phyloP scores from a whole-genome alignment of 208 protist species.

The Tritrichomonas musculus region DNA sequence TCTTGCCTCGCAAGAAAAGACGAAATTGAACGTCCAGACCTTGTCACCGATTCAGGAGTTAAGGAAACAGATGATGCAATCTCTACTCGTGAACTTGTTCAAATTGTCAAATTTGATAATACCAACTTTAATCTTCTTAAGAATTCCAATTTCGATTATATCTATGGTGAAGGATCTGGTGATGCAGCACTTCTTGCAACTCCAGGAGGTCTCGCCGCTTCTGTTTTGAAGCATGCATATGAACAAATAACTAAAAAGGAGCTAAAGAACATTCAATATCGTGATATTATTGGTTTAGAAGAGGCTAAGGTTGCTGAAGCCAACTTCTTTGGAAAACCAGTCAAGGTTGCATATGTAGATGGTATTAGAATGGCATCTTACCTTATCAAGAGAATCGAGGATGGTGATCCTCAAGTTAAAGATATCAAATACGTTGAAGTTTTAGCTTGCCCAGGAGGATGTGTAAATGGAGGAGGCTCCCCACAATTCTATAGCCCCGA shows the following conservation, averaged over 20 bases:
- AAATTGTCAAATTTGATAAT: neutral
- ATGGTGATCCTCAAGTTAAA: neutral
- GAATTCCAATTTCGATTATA: neutral
- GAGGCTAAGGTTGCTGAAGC: neutral
- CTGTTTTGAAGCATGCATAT: constrained; percentile 34
- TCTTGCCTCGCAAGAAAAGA: neutral
- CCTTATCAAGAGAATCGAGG: neutral
- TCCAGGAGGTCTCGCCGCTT: constrained; percentile 51
- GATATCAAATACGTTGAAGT: neutral
- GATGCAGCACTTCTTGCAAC: neutral
- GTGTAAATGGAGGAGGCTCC: neutral
- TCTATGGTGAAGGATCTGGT: neutral
- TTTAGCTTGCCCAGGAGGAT: neutral
- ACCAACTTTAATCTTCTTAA: neutral
- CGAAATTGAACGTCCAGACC: neutral
- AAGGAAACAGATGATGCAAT: neutral
- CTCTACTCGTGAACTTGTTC: neutral
- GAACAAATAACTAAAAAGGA: neutral
- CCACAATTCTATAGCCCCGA: neutral
- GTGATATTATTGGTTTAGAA: neutral
- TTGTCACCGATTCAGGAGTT: neutral
- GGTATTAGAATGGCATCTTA: neutral
- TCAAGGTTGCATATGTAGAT: neutral
- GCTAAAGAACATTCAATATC: neutral
- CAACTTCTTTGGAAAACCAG: neutral